Conservation (phyloP, 2,329 filamentous ascomycete genomes). For the Pseudocercospora pini-densiflorae region DNA sequence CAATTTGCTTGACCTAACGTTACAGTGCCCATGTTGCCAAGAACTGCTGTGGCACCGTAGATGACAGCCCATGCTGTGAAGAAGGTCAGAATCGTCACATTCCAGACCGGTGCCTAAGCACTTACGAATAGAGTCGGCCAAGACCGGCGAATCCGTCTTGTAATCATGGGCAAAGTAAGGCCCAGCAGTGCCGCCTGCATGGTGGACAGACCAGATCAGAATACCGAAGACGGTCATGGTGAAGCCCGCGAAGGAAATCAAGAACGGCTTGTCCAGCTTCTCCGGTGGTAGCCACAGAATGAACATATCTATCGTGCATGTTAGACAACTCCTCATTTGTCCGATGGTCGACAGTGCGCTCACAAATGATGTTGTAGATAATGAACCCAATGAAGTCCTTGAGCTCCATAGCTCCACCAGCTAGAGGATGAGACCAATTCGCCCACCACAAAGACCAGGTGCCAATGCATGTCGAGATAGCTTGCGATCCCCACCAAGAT, state of each 20-base stretch:
- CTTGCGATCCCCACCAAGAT: conserved; percentile 23
- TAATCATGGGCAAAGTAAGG: conserved; percentile 24
- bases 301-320: conserved; percentile 6
- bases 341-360: background rate
- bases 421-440: conserved; percentile 21
- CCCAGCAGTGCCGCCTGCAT: conserved; percentile 19
- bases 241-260: conserved; percentile 20
- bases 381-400: conserved; percentile 26
- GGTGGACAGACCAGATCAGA: conserved; percentile 21
- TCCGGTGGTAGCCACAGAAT: conserved; percentile 23
- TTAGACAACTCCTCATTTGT: background rate
- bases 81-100: background rate
- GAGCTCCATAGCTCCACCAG: conserved; percentile 21
- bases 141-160: conserved; percentile 13
- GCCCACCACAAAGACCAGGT: conserved; percentile 23
- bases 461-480: conserved; percentile 22
- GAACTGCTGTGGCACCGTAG: conserved; percentile 21
- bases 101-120: background rate
- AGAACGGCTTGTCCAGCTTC: conserved; percentile 20
- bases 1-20: conserved; percentile 18
- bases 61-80: conserved; percentile 19
- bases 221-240: conserved; percentile 21
- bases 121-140: conserved; percentile 19
- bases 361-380: conserved; percentile 22
- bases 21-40: conserved; percentile 22